These are phyloP conservation scores for Russula sp. DNA, from an alignment of 768 basidiomycete species.

Conservation along the genomic window DNA sequence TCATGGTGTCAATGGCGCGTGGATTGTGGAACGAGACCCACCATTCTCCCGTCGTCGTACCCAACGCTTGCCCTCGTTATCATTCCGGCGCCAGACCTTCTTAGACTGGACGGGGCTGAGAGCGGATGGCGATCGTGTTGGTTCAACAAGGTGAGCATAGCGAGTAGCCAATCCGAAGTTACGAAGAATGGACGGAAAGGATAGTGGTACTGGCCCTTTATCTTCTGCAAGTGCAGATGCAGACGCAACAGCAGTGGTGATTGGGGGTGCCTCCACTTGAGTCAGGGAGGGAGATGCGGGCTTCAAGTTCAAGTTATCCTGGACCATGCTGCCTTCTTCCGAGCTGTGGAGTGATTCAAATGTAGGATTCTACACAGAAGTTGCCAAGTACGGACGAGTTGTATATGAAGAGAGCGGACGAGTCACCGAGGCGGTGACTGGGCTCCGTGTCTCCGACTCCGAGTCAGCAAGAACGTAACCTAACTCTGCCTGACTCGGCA, in stretches of 20 bases:
- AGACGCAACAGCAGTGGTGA: neutral
- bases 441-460: too few relatives aligned
- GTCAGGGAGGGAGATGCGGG: neutral
- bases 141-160: conserved; percentile 45
- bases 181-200: conserved; percentile 67
- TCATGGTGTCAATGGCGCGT: neutral
- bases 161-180: conserved; percentile 48
- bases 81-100: conserved; percentile 44
- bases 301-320: neutral
- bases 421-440: neutral
- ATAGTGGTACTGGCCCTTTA: conserved; percentile 45
- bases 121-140: neutral
- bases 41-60: conserved; percentile 72
- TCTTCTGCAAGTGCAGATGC: neutral
- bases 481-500: neutral
- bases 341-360: neutral
- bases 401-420: neutral
- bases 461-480: too few relatives aligned
- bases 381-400: neutral
- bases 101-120: conserved; percentile 26
- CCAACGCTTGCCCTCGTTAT: conserved; percentile 76
- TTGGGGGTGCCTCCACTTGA: neutral
- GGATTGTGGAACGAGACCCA: conserved; percentile 30
- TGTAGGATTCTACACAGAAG: neutral
- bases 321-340: neutral